Base-by-base conservation (phyloP, 139 green algal genomes). In the Picochlorum sp. region DNA sequence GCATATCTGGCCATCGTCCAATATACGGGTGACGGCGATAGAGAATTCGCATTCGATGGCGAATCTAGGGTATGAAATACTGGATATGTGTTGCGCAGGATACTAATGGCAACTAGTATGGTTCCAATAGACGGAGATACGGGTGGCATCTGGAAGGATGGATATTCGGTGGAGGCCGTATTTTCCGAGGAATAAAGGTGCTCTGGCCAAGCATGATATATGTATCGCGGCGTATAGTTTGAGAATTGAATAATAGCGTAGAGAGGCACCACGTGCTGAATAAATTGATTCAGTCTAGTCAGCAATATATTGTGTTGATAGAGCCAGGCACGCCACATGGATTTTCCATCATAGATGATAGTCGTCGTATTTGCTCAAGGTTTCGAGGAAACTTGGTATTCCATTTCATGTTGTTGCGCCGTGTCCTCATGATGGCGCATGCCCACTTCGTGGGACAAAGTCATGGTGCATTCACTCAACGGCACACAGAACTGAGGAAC, bases 381-480 rank as follows among this genome's bases (percentile, higher is more conserved):
- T 30, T 23, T 13, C 18, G 24, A 21, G 47, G 16, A 54, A 54
- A 21, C 47, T 54, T 21, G 47, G 47, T 0, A 26, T 20, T 2
- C 71, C 71, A 1, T 79, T 81, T 23, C 80, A 92, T 45, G 83
- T 94, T 26, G 76, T 90, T 45, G 87, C 87, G 5, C 87, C 87
- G 11, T 95, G 87, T 72, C 75, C 85, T 1, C 87, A 94, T 62
- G 87, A 95, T 66, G 83, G 82, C 1, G 9, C 28, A 1, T 95
- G 87, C 70, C 87, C 87, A 4, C 76, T 95, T 65, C 55, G 68
- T 26, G 62, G 70, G 32, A 65, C 61, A 28, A 9, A 32, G 18
- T 68, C 67, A 23, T 94, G 84, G 86, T 94, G 87, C 66, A 84
- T 93, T 93, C 70, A 65, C 55, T 37, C 86, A 91, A 67, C 75